Evolutionary conservation across 306 rosid genomes (phyloP).

Genomic region (barrel medic (Medicago truncatula)): DNA sequence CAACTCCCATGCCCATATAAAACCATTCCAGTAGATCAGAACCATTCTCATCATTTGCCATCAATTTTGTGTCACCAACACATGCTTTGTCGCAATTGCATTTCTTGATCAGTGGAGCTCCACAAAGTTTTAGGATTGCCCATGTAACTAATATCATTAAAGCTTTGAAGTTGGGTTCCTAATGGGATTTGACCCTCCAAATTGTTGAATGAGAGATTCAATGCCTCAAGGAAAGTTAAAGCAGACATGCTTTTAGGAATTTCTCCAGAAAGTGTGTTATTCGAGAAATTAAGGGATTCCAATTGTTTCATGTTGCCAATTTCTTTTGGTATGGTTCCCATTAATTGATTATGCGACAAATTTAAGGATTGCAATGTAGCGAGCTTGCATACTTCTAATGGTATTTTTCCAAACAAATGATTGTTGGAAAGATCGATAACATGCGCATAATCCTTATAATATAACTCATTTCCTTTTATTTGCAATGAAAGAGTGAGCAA

Average conservation of each 20-base stretch:
- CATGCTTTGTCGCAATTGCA: background rate
- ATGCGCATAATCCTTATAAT: rapidly evolving
- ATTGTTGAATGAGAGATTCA: constrained; percentile 48
- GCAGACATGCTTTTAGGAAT: constrained; percentile 42
- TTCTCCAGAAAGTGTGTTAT: constrained; percentile 31
- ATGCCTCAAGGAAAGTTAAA: constrained; percentile 18
- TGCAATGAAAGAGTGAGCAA: background rate
- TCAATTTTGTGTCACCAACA: no score
- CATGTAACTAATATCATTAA: background rate
- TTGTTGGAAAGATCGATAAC: constrained; percentile 23
- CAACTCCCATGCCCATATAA: no score
- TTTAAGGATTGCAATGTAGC: constrained; percentile 28
- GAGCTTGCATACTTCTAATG: constrained; percentile 2
- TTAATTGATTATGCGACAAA: constrained; percentile 27
- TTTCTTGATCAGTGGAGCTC: constrained; percentile 2
- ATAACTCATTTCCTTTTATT: background rate
- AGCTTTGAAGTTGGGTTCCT: constrained; percentile 33
- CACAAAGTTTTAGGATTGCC: constrained; percentile 38
- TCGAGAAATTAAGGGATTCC: constrained; percentile 48
- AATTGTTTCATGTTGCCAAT: constrained; percentile 24
- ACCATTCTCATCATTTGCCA: background rate
- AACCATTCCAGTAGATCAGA: background rate
- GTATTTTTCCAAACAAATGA: background rate
- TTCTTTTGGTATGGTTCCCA: constrained; percentile 7
- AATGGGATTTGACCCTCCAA: constrained; percentile 38